Evolutionary conservation across 2,329 filamentous ascomycete species (phyloP).

Genomic region (Stachybotrys echinatus): DNA sequence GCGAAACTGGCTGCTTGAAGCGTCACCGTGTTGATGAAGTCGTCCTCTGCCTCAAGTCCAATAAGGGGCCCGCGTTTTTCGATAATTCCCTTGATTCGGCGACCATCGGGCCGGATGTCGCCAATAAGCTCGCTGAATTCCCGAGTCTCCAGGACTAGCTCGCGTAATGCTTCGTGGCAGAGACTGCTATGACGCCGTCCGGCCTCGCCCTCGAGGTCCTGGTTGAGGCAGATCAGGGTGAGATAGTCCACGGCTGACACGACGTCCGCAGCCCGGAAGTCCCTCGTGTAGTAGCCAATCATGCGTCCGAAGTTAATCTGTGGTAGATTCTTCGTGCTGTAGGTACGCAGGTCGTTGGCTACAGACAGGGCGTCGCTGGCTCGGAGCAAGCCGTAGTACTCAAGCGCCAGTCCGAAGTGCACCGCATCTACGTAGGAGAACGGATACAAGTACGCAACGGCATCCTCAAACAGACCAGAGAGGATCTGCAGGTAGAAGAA

Average conservation of each 20-base stretch:
- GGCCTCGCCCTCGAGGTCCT: conserved; percentile 68
- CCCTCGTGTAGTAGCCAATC: conserved; percentile 89
- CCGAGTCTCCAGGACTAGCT: conserved; percentile 91
- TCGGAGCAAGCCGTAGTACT: conserved; percentile 83
- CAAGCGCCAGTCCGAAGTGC: conserved; percentile 86
- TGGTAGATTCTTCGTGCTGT: conserved; percentile 63
- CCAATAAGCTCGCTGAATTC: conserved; percentile 93
- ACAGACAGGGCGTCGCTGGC: conserved; percentile 75
- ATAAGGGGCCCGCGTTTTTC: conserved; percentile 81
- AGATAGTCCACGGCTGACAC: conserved; percentile 92
- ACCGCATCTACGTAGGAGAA: conserved; percentile 92
- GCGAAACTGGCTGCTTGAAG: conserved; percentile 87
- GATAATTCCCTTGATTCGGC: conserved; percentile 78
- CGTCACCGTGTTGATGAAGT: conserved; percentile 89
- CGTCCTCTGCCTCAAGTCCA: conserved; percentile 69
- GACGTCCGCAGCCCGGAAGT: conserved; percentile 88
- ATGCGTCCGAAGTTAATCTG: conserved; percentile 94
- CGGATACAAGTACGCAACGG: conserved; percentile 82
- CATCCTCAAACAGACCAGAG: conserved; percentile 90
- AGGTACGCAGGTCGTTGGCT: conserved; percentile 63
- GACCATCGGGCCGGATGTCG: conserved; percentile 82
- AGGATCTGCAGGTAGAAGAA: conserved; percentile 92
- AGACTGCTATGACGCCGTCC: conserved; percentile 74
- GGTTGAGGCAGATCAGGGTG: conserved; percentile 83
- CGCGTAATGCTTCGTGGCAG: conserved; percentile 88